Base-by-base conservation (phyloP, 768 basidiomycete species). In the Tulasnella sp. region DNA sequence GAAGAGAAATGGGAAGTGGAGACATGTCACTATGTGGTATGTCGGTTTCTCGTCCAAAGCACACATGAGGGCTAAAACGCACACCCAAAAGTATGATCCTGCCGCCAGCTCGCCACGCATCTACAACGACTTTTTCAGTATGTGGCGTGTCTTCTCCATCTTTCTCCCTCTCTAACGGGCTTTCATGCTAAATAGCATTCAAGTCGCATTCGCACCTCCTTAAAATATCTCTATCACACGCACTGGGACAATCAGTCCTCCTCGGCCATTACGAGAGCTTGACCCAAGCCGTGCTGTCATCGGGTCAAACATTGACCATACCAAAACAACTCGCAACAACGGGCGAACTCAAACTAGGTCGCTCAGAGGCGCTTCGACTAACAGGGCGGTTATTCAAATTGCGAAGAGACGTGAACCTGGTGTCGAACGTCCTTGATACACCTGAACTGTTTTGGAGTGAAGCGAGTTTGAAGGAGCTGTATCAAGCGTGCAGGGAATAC, bases 401-500 rank as follows among this genome's bases (percentile, higher is more conserved):
- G 12, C 89, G 96, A 6, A 89, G 94, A 73, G 95, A 97, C 81
- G 92, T 98, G 38, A 97, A 97, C 82, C 87, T 98, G 0, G 94
- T 96, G 14, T 94, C 93, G 34, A 97, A 97, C 83, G 95, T 98
- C 40, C 88, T 98, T 1, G 97, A 98, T 83, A 92, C 95, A 7
- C 96, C 96, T 0, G 95, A 96, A 83, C 86, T 98, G 71, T 98
- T 98, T 85, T 98, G 96, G 97, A 92, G 91, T 75, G 96, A 97
- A 84, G 96, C 95, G 16, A 96, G 93, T 81, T 86, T 97, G 82
- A 93, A 93, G 83, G 93, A 91, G 39, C 85, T 98, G 46, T 98
- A 98, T 83, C 94, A 96, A 82, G 95, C 96, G 0, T 95, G 97
- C 72, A 88, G 95, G 79, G 96, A 96, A 82, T 98, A 98, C 83